A percentile compares a stretch with the other conserved stretches of the same genome.
phyloP scores from a whole-genome alignment of 768 basidiomycete genomes.

The Calocybe indica region DNA sequence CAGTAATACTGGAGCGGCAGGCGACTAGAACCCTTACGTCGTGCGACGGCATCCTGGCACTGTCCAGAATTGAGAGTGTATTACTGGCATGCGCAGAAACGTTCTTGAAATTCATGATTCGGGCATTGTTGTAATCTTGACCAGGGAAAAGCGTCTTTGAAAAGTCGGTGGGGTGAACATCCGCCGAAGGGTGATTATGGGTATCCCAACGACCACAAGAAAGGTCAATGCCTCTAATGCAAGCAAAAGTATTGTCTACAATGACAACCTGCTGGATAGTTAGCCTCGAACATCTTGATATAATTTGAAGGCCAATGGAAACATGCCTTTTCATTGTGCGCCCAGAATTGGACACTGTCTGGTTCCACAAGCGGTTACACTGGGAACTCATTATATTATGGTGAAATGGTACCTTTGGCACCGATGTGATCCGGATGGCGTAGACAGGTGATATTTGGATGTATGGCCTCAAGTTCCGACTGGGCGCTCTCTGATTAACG shows the following conservation, averaged over 20 bases:
- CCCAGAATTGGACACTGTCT: conserved; percentile 85
- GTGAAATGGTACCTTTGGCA: conserved; percentile 48
- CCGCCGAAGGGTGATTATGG: conserved; percentile 82
- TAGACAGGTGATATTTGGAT: conserved; percentile 85
- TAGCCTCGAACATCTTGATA: too few species aligned
- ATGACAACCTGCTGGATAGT: conserved; percentile 49
- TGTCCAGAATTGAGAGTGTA: conserved; percentile 60
- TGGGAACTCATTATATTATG: too few species aligned
- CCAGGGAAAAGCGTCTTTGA: conserved; percentile 83
- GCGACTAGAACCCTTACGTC: conserved; percentile 50
- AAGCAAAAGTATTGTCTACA: conserved; percentile 80
- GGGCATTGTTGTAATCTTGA: conserved; percentile 90
- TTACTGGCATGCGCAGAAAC: conserved; percentile 76
- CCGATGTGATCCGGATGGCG: conserved; percentile 90
- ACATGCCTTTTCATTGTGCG: conserved; percentile 80
- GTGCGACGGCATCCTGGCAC: conserved; percentile 89
- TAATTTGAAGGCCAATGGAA: background rate
- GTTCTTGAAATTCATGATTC: conserved; percentile 77
- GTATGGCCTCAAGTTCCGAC: conserved; percentile 74
- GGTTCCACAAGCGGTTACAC: background rate
- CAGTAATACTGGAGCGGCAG: background rate
- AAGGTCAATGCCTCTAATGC: conserved; percentile 90
- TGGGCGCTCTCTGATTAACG: conserved; percentile 16
- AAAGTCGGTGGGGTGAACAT: conserved; percentile 88
- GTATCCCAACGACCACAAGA: conserved; percentile 99